These are phyloP conservation scores for Lodderomyces orthopsilosis DNA, from an alignment of 1,139 yeast species.

Conservation along the genomic window DNA sequence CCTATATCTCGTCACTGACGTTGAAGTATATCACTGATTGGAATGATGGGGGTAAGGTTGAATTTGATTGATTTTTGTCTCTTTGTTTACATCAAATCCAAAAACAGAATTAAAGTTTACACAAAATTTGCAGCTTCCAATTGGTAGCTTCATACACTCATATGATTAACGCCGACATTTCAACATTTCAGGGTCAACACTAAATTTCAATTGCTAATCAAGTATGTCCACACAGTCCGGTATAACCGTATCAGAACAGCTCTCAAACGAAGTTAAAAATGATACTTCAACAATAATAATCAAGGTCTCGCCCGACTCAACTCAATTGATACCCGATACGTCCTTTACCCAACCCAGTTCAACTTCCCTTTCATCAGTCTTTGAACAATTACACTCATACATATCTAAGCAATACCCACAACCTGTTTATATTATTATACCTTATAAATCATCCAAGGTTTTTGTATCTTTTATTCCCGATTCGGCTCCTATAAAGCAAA, in stretches of 20 bases:
- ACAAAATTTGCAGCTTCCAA: neutral
- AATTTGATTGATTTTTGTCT: neutral
- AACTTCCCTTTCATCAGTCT: constrained; percentile 21
- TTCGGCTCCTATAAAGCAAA: constrained; percentile 71
- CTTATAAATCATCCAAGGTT: constrained; percentile 29
- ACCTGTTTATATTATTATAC: constrained; percentile 60
- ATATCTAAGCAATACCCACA: constrained; percentile 39
- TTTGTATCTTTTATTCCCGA: constrained; percentile 90
- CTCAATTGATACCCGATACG: constrained; percentile 42
- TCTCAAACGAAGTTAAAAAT: constrained; percentile 32
- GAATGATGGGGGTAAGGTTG: neutral
- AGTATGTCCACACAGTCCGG: constrained; percentile 71
- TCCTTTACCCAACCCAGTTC: constrained; percentile 22
- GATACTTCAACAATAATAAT: constrained; percentile 31
- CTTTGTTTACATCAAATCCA: constrained; percentile 1
- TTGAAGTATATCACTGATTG: too few relatives aligned
- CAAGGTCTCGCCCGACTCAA: constrained; percentile 44
- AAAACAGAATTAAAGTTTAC: neutral
- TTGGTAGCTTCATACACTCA: neutral
- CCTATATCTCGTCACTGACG: too few relatives aligned
- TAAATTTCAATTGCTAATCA: neutral
- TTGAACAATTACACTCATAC: constrained; percentile 29
- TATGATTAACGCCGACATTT: neutral
- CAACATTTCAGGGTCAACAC: neutral
- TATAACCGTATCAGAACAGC: constrained; percentile 50